These are phyloP conservation scores for Acanthamoeba lenticulata DNA, from an alignment of 208 protist genomes.

Conservation along the genomic window DNA sequence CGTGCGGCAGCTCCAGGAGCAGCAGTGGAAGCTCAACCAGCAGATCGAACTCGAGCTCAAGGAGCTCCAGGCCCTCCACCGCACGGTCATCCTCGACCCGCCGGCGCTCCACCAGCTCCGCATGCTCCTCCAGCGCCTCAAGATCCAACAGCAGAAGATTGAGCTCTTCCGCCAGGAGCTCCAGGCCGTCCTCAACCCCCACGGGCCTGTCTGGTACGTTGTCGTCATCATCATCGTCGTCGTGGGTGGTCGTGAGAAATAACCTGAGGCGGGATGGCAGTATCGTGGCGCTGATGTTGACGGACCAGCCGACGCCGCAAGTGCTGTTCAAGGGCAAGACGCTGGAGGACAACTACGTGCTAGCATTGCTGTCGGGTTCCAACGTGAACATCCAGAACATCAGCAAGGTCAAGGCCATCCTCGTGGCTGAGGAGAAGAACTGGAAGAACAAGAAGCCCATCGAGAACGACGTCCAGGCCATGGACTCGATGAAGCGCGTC, in stretches of 20 bases:
- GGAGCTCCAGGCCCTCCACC: slow-evolving; percentile 32
- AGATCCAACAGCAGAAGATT: slow-evolving; percentile 59
- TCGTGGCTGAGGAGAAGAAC: slow-evolving; percentile 26
- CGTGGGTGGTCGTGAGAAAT: neutral
- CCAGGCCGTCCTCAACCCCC: neutral
- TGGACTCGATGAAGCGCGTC: neutral
- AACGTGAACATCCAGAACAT: neutral
- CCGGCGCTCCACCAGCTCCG: slow-evolving; percentile 38
- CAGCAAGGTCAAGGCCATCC: slow-evolving; percentile 3
- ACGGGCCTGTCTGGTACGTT: neutral
- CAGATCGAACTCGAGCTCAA: slow-evolving; percentile 55
- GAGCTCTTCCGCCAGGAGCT: slow-evolving; percentile 47
- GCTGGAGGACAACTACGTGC: slow-evolving; percentile 24
- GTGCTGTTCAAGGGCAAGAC: slow-evolving; percentile 77
- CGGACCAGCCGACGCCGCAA: slow-evolving; percentile 73
- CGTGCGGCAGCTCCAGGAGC: slow-evolving; percentile 14
- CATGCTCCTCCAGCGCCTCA: slow-evolving; percentile 36
- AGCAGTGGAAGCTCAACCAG: slow-evolving; percentile 60
- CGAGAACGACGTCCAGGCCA: slow-evolving; percentile 47
- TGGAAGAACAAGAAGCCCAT: slow-evolving; percentile 67
- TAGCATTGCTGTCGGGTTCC: slow-evolving; percentile 37
- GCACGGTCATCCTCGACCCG: slow-evolving; percentile 51
- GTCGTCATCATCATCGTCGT: neutral
- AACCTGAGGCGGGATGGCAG: neutral
- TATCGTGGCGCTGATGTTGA: slow-evolving; percentile 68